Evolutionary conservation across 1,284 basidiomycete genomes (phyloP), one percentile per base, ranked within the genome.

Genomic region (Pseudozyma sp.): DNA sequence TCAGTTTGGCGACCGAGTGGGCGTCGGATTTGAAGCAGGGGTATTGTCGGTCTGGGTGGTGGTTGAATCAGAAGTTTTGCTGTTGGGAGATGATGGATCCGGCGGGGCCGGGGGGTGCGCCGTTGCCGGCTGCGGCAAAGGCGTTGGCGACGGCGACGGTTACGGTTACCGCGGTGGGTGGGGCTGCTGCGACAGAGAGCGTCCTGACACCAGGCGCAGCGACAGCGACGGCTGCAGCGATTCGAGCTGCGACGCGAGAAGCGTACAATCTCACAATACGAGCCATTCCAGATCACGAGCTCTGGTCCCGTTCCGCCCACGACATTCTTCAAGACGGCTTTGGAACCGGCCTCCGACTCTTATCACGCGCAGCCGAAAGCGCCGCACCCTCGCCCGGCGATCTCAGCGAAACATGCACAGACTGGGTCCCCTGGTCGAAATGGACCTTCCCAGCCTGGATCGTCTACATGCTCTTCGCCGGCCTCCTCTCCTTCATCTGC

Each of bases 1-100:
- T 98, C 74, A 94, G 94, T 42, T 97, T 99, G 78, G 88, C 94
- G 62, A 97, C 94, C n/a, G 93, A 92, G 85, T 99, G 97, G 97
- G 89, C 98, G 9, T 95, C 94, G 1, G 95, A 99, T 84, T 89
- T 98, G 69, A 98, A 98, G 87, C 92, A 94, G 87, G 97, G 97
- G 0, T 96, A 97, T 83, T 99, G 97, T 85, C 89, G 90, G 1
- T 92, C 95, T 60, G 95, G 94, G 3, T 99, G 97, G 97, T 99
- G 97, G 96, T 85, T 99, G 60, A 97, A 95, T 84, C 91, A 94
- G 80, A 94, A 97, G 82, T 98, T 98, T 85, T 99, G 97, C 86
- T 99, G 97, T 84, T 94, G 94, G 92, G 94, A 95, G 83, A 72
- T 81, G 61, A 79, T 79, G 78, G 82, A 84, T 55, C 59, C 65